Percentiles rank a stretch among this genome's conserved stretches.
Evolutionary conservation across 345 rosid genomes (phyloP).

Genomic region (Boechera stricta): DNA sequence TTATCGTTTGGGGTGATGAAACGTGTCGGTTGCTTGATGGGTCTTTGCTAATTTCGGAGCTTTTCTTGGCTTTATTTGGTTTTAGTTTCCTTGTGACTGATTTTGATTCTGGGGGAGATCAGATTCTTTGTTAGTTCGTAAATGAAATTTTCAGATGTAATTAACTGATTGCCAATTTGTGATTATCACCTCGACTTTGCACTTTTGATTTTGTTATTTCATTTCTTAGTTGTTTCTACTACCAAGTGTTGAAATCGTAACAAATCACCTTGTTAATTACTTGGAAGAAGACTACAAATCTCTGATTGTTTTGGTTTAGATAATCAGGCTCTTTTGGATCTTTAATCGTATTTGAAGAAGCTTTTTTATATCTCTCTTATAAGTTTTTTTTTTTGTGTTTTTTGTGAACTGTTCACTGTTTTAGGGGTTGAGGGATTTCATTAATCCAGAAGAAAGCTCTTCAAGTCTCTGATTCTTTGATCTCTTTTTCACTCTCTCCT

Average conservation of each 20-base stretch:
- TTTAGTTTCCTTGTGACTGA: not conserved
- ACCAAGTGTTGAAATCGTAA: slow-evolving; percentile 2
- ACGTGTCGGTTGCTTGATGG: slow-evolving; percentile 41
- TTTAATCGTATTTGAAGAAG: not conserved
- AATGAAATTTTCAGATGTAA: not conserved
- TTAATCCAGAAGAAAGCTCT: not conserved
- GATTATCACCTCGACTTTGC: too few relatives aligned
- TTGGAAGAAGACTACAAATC: not conserved
- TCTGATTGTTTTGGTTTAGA: slow-evolving; percentile 14
- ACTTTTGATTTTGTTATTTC: too few relatives aligned
- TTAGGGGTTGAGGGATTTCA: too few relatives aligned
- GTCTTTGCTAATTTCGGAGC: slow-evolving; percentile 27
- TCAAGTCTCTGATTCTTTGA: not conserved
- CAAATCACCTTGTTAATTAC: not conserved
- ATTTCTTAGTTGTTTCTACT: not conserved
- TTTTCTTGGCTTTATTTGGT: slow-evolving; percentile 29
- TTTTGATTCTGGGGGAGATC: slow-evolving; percentile 7
- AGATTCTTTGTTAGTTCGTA: not conserved
- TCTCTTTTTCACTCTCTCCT: not conserved
- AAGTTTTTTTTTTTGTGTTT: not conserved
- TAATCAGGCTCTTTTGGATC: not conserved
- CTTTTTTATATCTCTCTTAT: not conserved
- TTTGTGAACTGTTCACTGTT: not conserved
- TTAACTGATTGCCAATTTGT: not conserved
- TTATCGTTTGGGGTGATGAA: slow-evolving; percentile 36